Evolutionary conservation across 306 rosid genomes (phyloP), one percentile per base, ranked within the genome.

Genomic region (Vigna unguiculata): DNA sequence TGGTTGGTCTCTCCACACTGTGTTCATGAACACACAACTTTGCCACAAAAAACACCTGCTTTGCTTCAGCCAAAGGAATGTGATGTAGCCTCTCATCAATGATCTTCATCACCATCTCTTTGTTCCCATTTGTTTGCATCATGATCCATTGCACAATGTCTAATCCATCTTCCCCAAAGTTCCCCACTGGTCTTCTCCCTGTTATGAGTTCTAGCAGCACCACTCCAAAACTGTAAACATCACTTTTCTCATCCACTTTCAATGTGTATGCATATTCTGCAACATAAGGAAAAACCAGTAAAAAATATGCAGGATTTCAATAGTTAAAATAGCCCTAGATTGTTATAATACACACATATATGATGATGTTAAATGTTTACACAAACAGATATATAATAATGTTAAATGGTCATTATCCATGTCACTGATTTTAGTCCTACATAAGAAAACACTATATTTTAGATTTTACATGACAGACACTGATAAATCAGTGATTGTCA

Each of bases 231-330:
- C 94, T 89, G 58, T 89, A 89, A 10, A 89, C 91, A 47, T 91
- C 93, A 54, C 91, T 87, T 76, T 91, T 91, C 79, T 87, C 94
- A 68, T 89, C 97, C 38, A 89, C 91, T 78, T 75, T 86, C 80
- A 91, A 85, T 71, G 96, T 91, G 87, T 91, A 89, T 41, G 96
- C 96, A 82, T 91, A 91, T 63, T 91, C 96, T 91, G 93, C 63
- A 52, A 54, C 17, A 69, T 36, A 68, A 81, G 22, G 22, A 38
- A 6, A 49, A 57, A 59, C 48, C n/a, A 74, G 36, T 48, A 1
- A 40, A 30, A 6, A 32, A 58, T 9, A 22, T 21, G 4, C 12
- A 34, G n/a, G 19, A 19, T 78, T 70, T 78, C 40, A 36, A 51
- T 5, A 12, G 8, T 71, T 70, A 19, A 32, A 28, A 48, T 71